Base-by-base conservation (phyloP, 352 stramenopile species). In the Pythium dissotocum region DNA sequence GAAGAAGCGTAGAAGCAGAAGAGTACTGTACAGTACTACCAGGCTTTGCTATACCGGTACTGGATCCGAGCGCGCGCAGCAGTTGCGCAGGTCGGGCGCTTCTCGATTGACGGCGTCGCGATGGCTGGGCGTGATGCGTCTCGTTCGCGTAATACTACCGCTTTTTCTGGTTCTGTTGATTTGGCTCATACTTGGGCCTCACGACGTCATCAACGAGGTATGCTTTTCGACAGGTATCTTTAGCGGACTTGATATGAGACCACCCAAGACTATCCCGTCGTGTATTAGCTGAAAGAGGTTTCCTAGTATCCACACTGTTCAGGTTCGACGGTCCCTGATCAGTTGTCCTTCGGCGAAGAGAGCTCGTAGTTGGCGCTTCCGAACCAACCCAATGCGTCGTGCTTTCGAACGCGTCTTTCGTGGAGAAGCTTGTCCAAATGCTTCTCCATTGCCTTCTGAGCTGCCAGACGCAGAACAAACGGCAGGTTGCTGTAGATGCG, bases 351-450 rank as follows among this genome's bases (percentile, higher is more conserved):
- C 7, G 36, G 36, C 1, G n/a, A 26, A 0, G 33, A 13, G 33
- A 80, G 68, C 24, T 69, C 63, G 58, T 80, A 83, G 9, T 73
- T 85, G 7, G 78, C 59, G n/a, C 44, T 53, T 9, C 69, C 57
- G 13, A 80, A 62, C 77, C 77, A 87, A 32, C 64, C 55, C 21
- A 57, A 44, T 13, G 9, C 46, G 38, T 18, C 33, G 10, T 26
- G 58, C 28, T 33, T 30, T 3, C 16, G 26, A 1, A 87, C 74
- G 28, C 78, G 79, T 7, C 68, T 52, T 42, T 93, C 85, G 1
- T 70, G 58, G 8, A 85, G 16, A 13, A 93, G 72, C 68, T 93
- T 93, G 36, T 82, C 61, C 57, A 93, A 26, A 53, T 93, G 83
- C 57, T 86, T 89, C 14, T 83, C 74, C 26, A 90, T 73, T 5